Base-by-base conservation (phyloP, 1,139 yeast genomes). In the Blastobotrys arbuscula region DNA sequence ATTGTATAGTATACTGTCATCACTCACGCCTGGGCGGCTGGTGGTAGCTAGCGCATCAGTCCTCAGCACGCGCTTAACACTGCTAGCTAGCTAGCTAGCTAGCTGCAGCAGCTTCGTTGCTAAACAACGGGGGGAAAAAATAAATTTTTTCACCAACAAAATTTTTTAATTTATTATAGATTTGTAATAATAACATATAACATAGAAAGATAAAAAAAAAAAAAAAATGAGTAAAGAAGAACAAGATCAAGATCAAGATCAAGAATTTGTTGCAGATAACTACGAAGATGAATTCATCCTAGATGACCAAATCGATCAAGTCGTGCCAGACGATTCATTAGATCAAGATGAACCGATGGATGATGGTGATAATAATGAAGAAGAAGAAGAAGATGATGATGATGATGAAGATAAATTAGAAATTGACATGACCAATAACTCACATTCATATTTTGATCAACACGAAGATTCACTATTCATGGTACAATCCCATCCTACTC, bases 391-490 rank as follows among this genome's bases (percentile, higher is more conserved):
- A 31, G 60, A 48, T 6, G 63, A 57, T 15, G 71, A 66, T 49
- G 85, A 79, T 53, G 79, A 72, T 59, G 80, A 75, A 42, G 85
- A 80, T 52, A 78, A 71, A 59, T 71, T 86, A 50, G 86, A 79
- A 62, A 71, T 82, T 38, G 97, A 89, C 62, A 72, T 89, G 79
- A 74, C 90, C 44, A 90, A 92, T 68, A 90, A 92, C 69, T 88
- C 97, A 2, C 78, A 84, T 71, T 74, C 88, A 0, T 92, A 88
- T 65, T 92, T 90, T 64, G 98, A 92, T 64, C 77, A 78, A 59
- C 98, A 92, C 64, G 75, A 77, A 49, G 96, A 89, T 65, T 97
- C 90, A 2, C 78, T 92, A 12, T 92, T 86, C 67, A 75, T 85
- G 21, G 75, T 92, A 16, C 79, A 84, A 50, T 71, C 80, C 19